phyloP scores from a whole-genome alignment of 1,284 basidiomycete species.

The Veloporphyrellus conicus region DNA sequence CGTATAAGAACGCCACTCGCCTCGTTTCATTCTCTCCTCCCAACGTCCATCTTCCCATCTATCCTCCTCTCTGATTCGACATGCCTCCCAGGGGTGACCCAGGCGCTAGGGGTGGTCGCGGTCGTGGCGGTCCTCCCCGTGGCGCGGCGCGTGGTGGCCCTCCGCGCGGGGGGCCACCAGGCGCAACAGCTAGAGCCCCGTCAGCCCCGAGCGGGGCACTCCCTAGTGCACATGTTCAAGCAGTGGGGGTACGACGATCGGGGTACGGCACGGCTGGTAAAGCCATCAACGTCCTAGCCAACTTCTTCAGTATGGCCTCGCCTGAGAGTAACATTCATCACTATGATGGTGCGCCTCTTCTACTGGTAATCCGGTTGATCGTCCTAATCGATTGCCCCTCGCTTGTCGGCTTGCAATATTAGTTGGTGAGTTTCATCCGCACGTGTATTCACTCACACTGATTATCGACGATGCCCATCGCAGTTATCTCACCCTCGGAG shows the following conservation, averaged over 20 bases:
- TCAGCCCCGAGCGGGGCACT: constrained; percentile 33
- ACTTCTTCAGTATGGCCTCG: constrained; percentile 59
- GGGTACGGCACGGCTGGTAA: constrained; percentile 57
- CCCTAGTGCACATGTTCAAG: constrained; percentile 44
- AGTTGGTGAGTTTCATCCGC: constrained; percentile 52
- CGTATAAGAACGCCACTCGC: constrained; percentile 22
- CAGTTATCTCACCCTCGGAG: constrained; percentile 62
- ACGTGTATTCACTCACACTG: constrained; percentile 3
- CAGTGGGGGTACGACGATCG: constrained; percentile 62
- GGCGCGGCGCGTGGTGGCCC: constrained; percentile 29
- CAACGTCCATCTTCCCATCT: constrained; percentile 19
- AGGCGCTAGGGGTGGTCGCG: constrained; percentile 20
- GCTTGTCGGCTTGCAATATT: constrained; percentile 3
- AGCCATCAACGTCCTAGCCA: constrained; percentile 52
- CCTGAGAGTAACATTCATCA: constrained; percentile 63
- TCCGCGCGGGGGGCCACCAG: constrained; percentile 29
- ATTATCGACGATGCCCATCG: constrained; percentile 11
- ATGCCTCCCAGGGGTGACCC: constrained; percentile 31
- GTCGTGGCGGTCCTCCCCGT: constrained; percentile 17
- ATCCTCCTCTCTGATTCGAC: background rate
- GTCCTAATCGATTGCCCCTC: constrained; percentile 17
- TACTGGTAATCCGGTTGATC: constrained; percentile 3
- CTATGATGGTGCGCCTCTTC: constrained; percentile 59
- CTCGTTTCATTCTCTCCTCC: constrained; percentile 14
- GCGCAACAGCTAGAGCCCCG: constrained; percentile 30